Base-by-base conservation (phyloP, 1,284 basidiomycete species). In the Cryptococcus floricola region DNA sequence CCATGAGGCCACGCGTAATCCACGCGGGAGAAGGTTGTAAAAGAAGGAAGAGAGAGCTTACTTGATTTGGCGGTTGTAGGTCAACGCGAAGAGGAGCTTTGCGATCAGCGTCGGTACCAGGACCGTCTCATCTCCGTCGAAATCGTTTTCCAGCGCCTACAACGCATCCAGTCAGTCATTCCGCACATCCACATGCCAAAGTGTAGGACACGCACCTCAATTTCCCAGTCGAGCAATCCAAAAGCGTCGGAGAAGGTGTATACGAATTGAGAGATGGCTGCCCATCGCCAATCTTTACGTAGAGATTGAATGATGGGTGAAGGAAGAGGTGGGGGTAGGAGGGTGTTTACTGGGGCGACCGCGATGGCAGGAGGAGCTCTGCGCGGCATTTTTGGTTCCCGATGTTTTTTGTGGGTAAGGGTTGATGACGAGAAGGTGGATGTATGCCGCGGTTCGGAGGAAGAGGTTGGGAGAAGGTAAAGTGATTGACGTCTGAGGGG, bases 51-150 rank as follows among this genome's bases (percentile, higher is more conserved):
- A 16, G n/a, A 34, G 27, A 19, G 71, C 79, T 64, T 55, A 80
- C 79, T 77, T 75, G 58, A 81, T 78, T 52, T 72, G 72, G 10
- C 77, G 67, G 61, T 81, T 78, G 54, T 79, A 76, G 0, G 80
- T 81, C 49, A 81, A 68, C 8, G 77, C 75, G 58, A 79, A 79
- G 39, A 81, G 74, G 19, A 81, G 63, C 45, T 78, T 76, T 49
- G 72, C 71, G 47, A 80, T 64, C 42, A 81, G 67, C 37, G 77
- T 74, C 2, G 79, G 79, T 7, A 80, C 65, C 6, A 78, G 46
- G n/a, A 65, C 63, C n/a, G 65, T 64, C 50, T 79, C 78, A 16
- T 72, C 68, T 13, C 77, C 74, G 52, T 80, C 79, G 48, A 81
- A 67, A 61, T 81, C 81, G 19, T 59, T 54, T 60, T 82, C 81